Percentiles rank a stretch among this genome's conserved stretches.
Evolutionary conservation across 2,329 filamentous ascomycete species (phyloP).

Genomic region (Phyllosticta paracitricarpa): DNA sequence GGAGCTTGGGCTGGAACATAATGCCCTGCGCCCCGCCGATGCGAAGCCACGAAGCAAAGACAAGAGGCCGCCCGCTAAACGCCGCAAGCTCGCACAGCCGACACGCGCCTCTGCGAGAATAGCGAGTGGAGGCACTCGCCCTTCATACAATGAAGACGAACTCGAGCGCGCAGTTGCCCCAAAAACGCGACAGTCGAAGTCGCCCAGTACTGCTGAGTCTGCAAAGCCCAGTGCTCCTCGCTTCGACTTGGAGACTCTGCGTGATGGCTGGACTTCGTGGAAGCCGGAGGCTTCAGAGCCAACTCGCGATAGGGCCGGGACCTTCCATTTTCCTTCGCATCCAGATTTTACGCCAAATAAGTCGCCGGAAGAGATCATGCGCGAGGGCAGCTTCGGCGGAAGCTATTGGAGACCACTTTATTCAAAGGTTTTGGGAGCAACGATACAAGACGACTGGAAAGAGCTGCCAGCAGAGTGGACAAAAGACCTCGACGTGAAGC

Average conservation of each 20-base stretch:
- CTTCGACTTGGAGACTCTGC: constrained; percentile 21
- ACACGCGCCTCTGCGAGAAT: constrained; percentile 40
- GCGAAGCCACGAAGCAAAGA: constrained; percentile 22
- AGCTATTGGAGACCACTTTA: constrained; percentile 42
- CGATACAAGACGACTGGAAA: constrained; percentile 37
- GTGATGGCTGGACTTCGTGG: constrained; percentile 37
- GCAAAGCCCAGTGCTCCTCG: constrained; percentile 1
- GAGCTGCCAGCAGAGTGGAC: constrained; percentile 39
- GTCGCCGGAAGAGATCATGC: constrained; percentile 41
- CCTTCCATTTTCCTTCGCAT: constrained; percentile 37
- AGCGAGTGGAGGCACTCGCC: constrained; percentile 28
- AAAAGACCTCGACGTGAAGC: constrained; percentile 27
- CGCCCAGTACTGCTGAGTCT: neutral
- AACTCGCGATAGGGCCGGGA: constrained; percentile 31
- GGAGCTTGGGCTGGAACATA: constrained; percentile 35
- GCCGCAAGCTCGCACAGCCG: constrained; percentile 21
- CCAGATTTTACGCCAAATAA: constrained; percentile 43
- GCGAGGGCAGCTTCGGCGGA: constrained; percentile 44
- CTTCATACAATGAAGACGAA: neutral
- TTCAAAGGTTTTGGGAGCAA: constrained; percentile 33
- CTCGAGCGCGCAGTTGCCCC: neutral
- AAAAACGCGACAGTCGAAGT: too few relatives aligned
- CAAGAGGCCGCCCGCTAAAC: constrained; percentile 39
- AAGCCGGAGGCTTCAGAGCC: constrained; percentile 29
- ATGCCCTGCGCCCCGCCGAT: constrained; percentile 10